Conservation (phyloP, 345 rosid genomes). For the Aegle marmelos region DNA sequence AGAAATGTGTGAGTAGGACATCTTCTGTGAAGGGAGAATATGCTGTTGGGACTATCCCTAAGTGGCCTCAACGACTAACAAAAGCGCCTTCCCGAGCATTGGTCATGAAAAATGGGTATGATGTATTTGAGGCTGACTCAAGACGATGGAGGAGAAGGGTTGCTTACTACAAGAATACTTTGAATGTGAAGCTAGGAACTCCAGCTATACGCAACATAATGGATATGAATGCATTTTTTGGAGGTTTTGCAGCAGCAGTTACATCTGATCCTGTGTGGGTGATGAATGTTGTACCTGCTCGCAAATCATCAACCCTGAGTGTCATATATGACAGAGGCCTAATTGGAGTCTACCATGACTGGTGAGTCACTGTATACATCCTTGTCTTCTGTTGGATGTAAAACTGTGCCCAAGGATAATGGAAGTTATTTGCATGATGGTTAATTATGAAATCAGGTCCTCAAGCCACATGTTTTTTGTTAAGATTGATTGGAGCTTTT, state of each 20-base stretch:
- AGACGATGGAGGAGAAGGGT: constrained; percentile 87
- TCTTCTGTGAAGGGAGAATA: constrained; percentile 58
- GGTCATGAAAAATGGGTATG: constrained; percentile 64
- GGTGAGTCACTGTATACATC: constrained; percentile 40
- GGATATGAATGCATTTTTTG: constrained; percentile 97
- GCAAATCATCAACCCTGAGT: constrained; percentile 69
- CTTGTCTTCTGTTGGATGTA: background rate
- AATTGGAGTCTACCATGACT: constrained; percentile 81
- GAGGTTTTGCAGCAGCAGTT: constrained; percentile 92
- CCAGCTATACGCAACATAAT: constrained; percentile 72
- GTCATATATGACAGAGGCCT: constrained; percentile 88
- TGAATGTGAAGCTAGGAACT: constrained; percentile 69
- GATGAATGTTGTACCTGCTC: constrained; percentile 91
- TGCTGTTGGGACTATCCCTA: constrained; percentile 66
- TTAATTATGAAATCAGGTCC: background rate
- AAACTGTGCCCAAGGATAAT: background rate
- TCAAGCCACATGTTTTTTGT: background rate
- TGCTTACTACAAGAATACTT: constrained; percentile 64
- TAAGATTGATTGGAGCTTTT: background rate
- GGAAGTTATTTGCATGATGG: background rate
- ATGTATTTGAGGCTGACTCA: constrained; percentile 87
- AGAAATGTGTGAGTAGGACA: constrained; percentile 61
- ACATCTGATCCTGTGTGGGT: constrained; percentile 85
- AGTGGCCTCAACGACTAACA: constrained; percentile 81
- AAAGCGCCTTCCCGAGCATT: constrained; percentile 66